Evolutionary conservation across 2,329 filamentous ascomycete species (phyloP).

Genomic region (Biscogniauxia mediterranea): DNA sequence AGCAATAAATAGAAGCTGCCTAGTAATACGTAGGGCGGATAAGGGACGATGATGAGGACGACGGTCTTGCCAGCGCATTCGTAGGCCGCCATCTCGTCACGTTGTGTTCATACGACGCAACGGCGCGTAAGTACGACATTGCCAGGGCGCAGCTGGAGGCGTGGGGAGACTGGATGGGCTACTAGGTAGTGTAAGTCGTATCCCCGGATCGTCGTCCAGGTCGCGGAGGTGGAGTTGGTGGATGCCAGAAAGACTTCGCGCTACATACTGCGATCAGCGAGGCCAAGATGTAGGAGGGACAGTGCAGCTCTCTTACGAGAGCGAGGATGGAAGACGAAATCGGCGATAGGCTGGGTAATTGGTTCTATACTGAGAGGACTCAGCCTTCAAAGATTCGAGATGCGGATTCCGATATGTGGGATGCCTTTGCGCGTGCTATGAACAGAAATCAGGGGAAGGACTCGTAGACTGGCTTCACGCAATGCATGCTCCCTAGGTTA

Average conservation of each 20-base stretch:
- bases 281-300: conserved; percentile 39
- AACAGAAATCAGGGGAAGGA: conserved; percentile 52
- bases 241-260: conserved; percentile 36
- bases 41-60: no score
- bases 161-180: conserved; percentile 22
- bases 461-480: conserved; percentile 33
- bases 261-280: conserved; percentile 40
- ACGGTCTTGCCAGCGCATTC: no score
- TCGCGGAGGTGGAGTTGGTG: conserved; percentile 25
- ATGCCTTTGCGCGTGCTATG: conserved; percentile 43
- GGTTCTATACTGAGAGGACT: conserved; percentile 44
- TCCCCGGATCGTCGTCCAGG: conserved; percentile 43
- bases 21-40: no score
- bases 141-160: conserved; percentile 42
- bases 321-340: conserved; percentile 37
- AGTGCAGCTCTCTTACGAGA: conserved; percentile 36
- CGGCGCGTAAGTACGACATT: conserved; percentile 47
- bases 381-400: conserved; percentile 44
- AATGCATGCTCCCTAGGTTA: conserved; percentile 14
- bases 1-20: no score
- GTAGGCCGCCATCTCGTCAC: conserved; percentile 24
- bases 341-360: conserved; percentile 42
- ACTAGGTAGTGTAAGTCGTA: conserved; percentile 48
- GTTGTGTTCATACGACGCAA: conserved; percentile 41
- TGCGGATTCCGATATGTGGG: conserved; percentile 51